Base-by-base conservation (phyloP, 2,329 filamentous ascomycete species). In the Penicillium sp. region DNA sequence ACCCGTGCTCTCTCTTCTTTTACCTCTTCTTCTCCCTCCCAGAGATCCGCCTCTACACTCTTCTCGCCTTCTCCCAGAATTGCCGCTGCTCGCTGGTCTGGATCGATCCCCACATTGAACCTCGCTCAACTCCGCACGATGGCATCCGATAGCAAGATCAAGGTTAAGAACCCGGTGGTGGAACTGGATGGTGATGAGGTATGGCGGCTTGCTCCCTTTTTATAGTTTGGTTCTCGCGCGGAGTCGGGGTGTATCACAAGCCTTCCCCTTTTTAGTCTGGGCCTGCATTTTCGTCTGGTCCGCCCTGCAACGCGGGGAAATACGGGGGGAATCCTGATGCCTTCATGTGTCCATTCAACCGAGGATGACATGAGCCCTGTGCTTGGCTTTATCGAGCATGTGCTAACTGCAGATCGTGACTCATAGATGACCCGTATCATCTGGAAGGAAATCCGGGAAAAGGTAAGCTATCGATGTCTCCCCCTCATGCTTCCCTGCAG, bases 391-490 rank as follows among this genome's bases (percentile, higher is more conserved):
- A 27, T 4, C 18, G 13, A 32, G 10, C 5, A 33, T 37, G 44
- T 42, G 42, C 51, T 57, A 46, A 59, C 41, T 42, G 29, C 31
- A 32, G 8, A 33, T 45, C 29, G 18, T 35, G 17, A 31, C 22
- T 16, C 46, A 30, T 61, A 88, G 82, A 96, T 96, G 92, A 98
- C 92, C 57, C 79, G 92, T 60, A 89, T 98, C 67, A 98, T 98
- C 75, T 98, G 92, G 92, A 76, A 95, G 74, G 82, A 85, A 68
- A 98, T 98, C 79, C 95, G 95, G 79, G 85, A 96, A 73, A 95
- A 93, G 62, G 74, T 77, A 62, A 50, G 62, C 52, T 39, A 12
- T 37, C 31, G 26, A 39, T 37, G 37, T 31, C 46, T 43, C 42
- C 39, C 32, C 35, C 43, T 44, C 35, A 39, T 46, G 16, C 18